A percentile compares a stretch with the other conserved stretches of the same genome.
phyloP scores from a whole-genome alignment of 441 rosid genomes.

The Melastoma candidum region DNA sequence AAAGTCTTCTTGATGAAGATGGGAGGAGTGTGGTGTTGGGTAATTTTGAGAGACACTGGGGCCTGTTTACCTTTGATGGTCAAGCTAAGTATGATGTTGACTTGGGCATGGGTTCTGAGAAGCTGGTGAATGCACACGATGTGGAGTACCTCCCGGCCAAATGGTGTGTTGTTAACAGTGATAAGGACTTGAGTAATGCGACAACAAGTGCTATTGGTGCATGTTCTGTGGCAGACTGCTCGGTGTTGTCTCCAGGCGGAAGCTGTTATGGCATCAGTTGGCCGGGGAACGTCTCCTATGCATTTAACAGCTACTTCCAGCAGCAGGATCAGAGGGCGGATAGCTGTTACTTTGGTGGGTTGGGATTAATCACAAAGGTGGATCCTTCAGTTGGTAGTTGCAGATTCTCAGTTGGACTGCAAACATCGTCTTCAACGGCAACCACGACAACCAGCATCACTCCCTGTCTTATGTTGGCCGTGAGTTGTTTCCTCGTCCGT shows the following conservation, averaged over 20 bases:
- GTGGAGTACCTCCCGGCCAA: slow-evolving; percentile 60
- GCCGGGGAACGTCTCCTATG: slow-evolving; percentile 75
- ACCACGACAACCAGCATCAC: too few relatives aligned
- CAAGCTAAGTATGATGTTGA: slow-evolving; percentile 65
- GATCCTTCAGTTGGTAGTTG: slow-evolving; percentile 62
- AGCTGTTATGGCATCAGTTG: slow-evolving; percentile 61
- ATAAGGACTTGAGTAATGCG: slow-evolving; percentile 62
- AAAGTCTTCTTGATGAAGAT: slow-evolving; percentile 72
- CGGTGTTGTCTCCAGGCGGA: slow-evolving; percentile 58
- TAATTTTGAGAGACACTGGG: slow-evolving; percentile 85
- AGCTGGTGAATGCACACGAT: slow-evolving; percentile 48
- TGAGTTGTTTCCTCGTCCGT: too few relatives aligned
- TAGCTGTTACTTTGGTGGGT: slow-evolving; percentile 73
- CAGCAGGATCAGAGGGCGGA: slow-evolving; percentile 59
- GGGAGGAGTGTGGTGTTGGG: slow-evolving; percentile 43
- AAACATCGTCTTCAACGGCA: slow-evolving; percentile 32
- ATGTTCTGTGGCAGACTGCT: slow-evolving; percentile 59
- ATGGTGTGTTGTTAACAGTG: slow-evolving; percentile 83
- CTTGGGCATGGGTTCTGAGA: slow-evolving; percentile 45
- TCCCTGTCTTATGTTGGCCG: too few relatives aligned
- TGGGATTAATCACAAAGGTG: slow-evolving; percentile 51
- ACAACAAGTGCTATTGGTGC: slow-evolving; percentile 49
- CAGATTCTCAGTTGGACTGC: slow-evolving; percentile 48
- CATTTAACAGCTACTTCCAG: slow-evolving; percentile 78
- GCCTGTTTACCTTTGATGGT: slow-evolving; percentile 82